Evolutionary conservation across 2,329 filamentous ascomycete species (phyloP).

Genomic region (Rhynchosporium secalis): DNA sequence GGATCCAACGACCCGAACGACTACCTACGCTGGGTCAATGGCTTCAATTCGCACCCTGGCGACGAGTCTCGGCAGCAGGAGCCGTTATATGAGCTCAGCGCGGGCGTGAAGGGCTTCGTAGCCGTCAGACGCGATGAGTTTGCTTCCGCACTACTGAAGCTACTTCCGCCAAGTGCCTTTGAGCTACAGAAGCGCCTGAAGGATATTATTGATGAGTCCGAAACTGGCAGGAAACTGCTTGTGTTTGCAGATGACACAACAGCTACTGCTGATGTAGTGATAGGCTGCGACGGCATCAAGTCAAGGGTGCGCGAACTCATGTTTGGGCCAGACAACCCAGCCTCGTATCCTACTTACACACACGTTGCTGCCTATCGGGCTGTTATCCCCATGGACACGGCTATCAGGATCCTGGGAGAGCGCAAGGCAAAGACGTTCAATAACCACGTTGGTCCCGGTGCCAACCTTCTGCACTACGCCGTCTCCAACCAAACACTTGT

Average conservation of each 20-base stretch:
- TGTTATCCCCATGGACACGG: conserved; percentile 57
- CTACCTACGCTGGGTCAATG: background rate
- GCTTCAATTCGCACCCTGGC: background rate
- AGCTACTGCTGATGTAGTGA: conserved; percentile 44
- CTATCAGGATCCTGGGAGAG: conserved; percentile 48
- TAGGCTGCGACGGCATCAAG: conserved; percentile 66
- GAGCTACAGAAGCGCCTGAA: background rate
- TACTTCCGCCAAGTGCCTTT: conserved; percentile 18
- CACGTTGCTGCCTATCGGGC: conserved; percentile 60
- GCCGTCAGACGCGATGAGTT: conserved; percentile 37
- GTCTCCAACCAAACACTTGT: conserved; percentile 55
- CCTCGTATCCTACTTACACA: conserved; percentile 50
- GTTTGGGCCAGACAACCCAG: conserved; percentile 48
- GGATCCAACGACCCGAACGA: background rate
- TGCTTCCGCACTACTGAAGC: conserved; percentile 43
- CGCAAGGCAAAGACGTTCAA: conserved; percentile 49
- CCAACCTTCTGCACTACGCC: conserved; percentile 59
- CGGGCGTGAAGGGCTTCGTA: conserved; percentile 12
- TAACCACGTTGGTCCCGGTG: conserved; percentile 56
- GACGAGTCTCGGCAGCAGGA: conserved; percentile 18
- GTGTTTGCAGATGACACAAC: conserved; percentile 46
- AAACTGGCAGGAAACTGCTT: conserved; percentile 34
- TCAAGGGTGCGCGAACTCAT: conserved; percentile 52
- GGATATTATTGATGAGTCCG: conserved; percentile 18
- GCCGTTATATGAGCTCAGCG: conserved; percentile 11